Evolutionary conservation across 495 filamentous ascomycete species (phyloP).

Genomic region (Penicillium nucicola): DNA sequence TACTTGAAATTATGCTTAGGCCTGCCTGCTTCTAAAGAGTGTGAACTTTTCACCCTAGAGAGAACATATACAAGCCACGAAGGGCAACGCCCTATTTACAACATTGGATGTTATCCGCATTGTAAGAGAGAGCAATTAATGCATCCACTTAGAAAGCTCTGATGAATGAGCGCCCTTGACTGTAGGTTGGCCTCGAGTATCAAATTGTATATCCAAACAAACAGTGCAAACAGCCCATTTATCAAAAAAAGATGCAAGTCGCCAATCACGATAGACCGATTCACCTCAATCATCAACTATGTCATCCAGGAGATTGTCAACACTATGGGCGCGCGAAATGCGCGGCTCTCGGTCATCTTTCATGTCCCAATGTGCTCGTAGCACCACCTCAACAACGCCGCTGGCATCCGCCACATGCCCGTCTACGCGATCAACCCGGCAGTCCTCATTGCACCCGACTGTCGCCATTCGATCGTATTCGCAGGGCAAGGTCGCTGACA

Average conservation of each 20-base stretch:
- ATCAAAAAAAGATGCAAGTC: constrained; percentile 19
- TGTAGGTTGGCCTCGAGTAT: no score
- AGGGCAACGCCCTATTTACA: no score
- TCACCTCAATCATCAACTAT: constrained; percentile 10
- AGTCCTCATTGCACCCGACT: constrained; percentile 1
- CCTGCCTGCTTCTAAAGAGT: no score
- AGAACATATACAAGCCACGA: no score
- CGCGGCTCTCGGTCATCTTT: constrained; percentile 5
- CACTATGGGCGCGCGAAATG: constrained; percentile 15
- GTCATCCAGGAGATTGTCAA: constrained; percentile 19
- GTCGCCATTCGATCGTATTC: constrained; percentile 6
- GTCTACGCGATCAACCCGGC: neutral
- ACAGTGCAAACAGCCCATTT: constrained; percentile 31
- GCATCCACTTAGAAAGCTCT: no score
- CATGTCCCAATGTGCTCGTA: constrained; percentile 12
- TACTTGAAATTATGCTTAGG: no score
- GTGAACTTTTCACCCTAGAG: no score
- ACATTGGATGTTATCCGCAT: no score
- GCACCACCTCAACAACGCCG: neutral
- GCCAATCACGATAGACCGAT: constrained; percentile 6
- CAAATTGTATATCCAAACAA: constrained; percentile 13
- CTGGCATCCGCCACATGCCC: neutral
- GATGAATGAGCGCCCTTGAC: no score
- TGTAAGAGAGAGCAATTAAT: no score
- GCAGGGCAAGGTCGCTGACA: constrained; percentile 22